Percentiles rank a stretch among this genome's conserved stretches.
Conservation (phyloP, 108 stramenopile species). For the Aureococcus anophagefferens region DNA sequence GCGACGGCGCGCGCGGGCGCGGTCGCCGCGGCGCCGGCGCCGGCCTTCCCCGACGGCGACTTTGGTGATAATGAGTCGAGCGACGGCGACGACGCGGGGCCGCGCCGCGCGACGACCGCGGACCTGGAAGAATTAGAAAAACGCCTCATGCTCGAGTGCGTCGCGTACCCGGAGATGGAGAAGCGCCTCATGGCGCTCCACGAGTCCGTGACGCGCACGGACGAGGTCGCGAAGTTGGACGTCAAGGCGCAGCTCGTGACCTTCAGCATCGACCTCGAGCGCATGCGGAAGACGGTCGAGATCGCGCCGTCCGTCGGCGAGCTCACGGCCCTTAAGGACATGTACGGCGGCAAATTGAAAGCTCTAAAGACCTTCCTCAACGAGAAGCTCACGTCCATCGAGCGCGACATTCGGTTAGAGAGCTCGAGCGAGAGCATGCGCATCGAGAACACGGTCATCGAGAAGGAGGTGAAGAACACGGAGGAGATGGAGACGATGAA, state of each 20-base stretch:
- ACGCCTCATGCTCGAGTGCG: background rate
- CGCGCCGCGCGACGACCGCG: too few relatives aligned
- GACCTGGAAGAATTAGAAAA: background rate
- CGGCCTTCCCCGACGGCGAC: background rate
- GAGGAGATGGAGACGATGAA: too few relatives aligned
- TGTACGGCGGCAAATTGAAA: background rate
- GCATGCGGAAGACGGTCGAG: background rate
- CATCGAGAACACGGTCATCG: too few relatives aligned
- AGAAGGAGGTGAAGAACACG: too few relatives aligned
- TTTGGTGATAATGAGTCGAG: too few relatives aligned
- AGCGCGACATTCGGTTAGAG: too few relatives aligned
- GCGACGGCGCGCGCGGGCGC: background rate
- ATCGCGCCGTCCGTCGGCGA: background rate
- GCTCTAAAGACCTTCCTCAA: background rate
- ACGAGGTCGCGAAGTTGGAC: conserved; percentile 1
- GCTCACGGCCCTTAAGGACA: background rate
- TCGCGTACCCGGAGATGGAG: background rate
- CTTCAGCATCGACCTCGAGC: background rate
- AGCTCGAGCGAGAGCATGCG: too few relatives aligned
- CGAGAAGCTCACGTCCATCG: background rate
- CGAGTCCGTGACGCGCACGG: background rate
- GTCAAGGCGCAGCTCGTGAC: background rate
- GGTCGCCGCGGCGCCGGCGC: background rate
- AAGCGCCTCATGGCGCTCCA: background rate
- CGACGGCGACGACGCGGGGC: too few relatives aligned